These are phyloP conservation scores for Metschnikowia similis DNA, from an alignment of 805 yeast genomes.

Conservation along the genomic window DNA sequence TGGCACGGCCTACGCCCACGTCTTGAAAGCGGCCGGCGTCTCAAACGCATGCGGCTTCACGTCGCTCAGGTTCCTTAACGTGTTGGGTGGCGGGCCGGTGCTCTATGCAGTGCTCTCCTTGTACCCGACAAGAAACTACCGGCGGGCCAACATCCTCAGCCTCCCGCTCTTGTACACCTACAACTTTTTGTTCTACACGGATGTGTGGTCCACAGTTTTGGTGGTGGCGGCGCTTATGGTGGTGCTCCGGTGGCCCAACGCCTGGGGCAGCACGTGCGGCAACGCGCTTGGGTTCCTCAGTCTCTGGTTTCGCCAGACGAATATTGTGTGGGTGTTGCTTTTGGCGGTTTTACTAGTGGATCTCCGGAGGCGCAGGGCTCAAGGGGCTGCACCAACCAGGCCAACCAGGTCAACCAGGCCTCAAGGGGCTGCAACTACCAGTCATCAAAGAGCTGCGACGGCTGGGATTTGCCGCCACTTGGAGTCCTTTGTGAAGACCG, in stretches of 20 bases:
- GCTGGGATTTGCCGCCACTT: background rate
- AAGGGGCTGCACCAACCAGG: too few species aligned
- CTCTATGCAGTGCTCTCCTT: constrained; percentile 46
- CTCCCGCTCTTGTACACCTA: constrained; percentile 74
- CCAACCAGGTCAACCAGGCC: too few species aligned
- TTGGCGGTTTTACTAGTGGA: constrained; percentile 54
- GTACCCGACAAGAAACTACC: constrained; percentile 15
- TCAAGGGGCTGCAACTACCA: too few species aligned
- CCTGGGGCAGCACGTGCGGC: constrained; percentile 31
- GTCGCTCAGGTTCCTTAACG: constrained; percentile 46
- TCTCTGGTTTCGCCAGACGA: constrained; percentile 83
- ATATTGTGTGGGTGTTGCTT: constrained; percentile 79
- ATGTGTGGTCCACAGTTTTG: constrained; percentile 82
- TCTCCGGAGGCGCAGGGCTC: constrained; percentile 18
- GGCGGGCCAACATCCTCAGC: constrained; percentile 31
- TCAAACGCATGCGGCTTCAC: constrained; percentile 9
- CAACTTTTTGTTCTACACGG: constrained; percentile 82
- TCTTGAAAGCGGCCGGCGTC: constrained; percentile 35
- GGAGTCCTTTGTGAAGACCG: constrained; percentile 5
- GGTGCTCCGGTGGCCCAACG: constrained; percentile 28
- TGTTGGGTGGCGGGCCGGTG: constrained; percentile 57
- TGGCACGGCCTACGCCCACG: constrained; percentile 35
- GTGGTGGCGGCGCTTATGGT: constrained; percentile 53
- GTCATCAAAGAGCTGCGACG: too few species aligned
- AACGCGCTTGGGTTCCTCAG: constrained; percentile 59